Evolutionary conservation across 768 basidiomycete species (phyloP).

Genomic region (Mycena epipterygia): DNA sequence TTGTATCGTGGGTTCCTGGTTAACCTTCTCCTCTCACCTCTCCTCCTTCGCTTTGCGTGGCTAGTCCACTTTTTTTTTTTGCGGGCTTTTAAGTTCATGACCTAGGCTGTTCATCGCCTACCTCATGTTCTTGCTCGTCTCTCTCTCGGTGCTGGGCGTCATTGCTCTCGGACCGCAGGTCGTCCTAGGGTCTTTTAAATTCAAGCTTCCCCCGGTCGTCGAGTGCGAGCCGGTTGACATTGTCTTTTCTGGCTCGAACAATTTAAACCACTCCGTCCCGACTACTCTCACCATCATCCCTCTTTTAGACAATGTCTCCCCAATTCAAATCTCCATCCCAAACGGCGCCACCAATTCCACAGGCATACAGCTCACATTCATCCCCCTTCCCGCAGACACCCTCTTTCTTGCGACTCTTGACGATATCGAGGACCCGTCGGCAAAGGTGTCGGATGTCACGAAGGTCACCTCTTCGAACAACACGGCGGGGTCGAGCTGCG

Average conservation of each 20-base stretch:
- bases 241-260: constrained; percentile 55
- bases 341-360: constrained; percentile 50
- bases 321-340: constrained; percentile 62
- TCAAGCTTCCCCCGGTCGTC: constrained; percentile 58
- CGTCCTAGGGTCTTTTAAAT: constrained; percentile 52
- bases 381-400: constrained; percentile 65
- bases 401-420: constrained; percentile 70
- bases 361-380: constrained; percentile 62
- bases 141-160: constrained; percentile 47
- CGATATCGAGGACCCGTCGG: constrained; percentile 56
- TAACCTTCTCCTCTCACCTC: constrained; percentile 43
- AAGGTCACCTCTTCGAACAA: constrained; percentile 49
- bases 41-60: constrained; percentile 47
- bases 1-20: too few relatives aligned
- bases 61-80: constrained; percentile 47
- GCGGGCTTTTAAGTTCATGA: constrained; percentile 43
- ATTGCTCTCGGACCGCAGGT: constrained; percentile 56
- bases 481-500: constrained; percentile 47
- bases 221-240: constrained; percentile 69
- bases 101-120: constrained; percentile 38
- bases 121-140: constrained; percentile 44
- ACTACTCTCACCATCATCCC: constrained; percentile 67
- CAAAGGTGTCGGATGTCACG: constrained; percentile 63
- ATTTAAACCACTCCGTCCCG: constrained; percentile 52
- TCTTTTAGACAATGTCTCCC: constrained; percentile 56